A percentile compares a stretch with the other conserved stretches of the same genome.
Evolutionary conservation across 2,329 filamentous ascomycete genomes (phyloP).

Genomic region (Colletotrichum somersetense): DNA sequence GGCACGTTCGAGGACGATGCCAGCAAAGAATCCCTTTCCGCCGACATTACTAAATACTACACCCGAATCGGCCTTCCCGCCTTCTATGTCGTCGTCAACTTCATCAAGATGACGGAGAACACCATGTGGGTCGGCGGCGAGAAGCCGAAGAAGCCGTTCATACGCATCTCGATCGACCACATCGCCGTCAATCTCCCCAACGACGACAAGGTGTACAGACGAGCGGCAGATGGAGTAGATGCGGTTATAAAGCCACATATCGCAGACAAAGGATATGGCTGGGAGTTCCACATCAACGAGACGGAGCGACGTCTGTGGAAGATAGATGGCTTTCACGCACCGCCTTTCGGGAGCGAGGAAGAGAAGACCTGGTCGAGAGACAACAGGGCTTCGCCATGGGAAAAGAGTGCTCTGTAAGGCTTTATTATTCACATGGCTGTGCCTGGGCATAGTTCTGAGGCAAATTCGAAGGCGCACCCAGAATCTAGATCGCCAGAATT

Average conservation of each 20-base stretch:
- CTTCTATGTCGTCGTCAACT: slow-evolving; percentile 60
- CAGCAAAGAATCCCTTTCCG: slow-evolving; percentile 49
- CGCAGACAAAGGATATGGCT: slow-evolving; percentile 56
- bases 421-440: neutral
- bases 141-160: slow-evolving; percentile 47
- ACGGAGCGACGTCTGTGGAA: slow-evolving; percentile 59
- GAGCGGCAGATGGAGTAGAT: slow-evolving; percentile 45
- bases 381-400: neutral
- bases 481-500: neutral
- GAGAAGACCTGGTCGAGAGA: slow-evolving; percentile 51
- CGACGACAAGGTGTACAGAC: slow-evolving; percentile 39
- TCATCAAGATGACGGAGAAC: slow-evolving; percentile 48
- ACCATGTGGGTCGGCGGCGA: slow-evolving; percentile 45
- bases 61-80: slow-evolving; percentile 50
- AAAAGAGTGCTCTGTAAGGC: neutral
- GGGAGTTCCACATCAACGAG: slow-evolving; percentile 58
- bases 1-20: slow-evolving; percentile 49
- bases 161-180: slow-evolving; percentile 50
- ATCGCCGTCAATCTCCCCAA: slow-evolving; percentile 48
- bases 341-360: slow-evolving; percentile 50
- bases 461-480: fast-evolving
- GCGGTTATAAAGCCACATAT: slow-evolving; percentile 54
- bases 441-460: neutral
- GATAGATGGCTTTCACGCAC: slow-evolving; percentile 55
- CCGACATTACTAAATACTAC: slow-evolving; percentile 51